Base-by-base conservation (phyloP, 2,329 filamentous ascomycete genomes). In the Paecilomyces dactylethromorphus region DNA sequence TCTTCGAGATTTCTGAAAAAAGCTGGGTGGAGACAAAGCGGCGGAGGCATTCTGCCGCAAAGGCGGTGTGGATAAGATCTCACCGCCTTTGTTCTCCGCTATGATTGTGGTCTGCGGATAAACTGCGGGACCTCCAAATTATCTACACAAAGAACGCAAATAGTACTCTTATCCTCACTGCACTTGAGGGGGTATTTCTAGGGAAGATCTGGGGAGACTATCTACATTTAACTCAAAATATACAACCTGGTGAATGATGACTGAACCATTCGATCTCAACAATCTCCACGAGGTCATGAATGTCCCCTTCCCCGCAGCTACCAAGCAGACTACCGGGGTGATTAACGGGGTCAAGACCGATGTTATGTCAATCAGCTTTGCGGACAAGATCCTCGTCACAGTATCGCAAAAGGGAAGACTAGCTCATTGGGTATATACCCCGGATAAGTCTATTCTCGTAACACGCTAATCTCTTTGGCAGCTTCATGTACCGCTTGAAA, bases 301-400 rank as follows among this genome's bases (percentile, higher is more conserved):
- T 18, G 68, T 84, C n/a, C 77, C 84, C 0, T 96, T 90, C 67
- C 90, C 90, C 15, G 88, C 87, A 3, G 76, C 78, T 11, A 87
- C 84, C 2, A 86, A 82, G 56, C 80, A 81, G 61, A 80, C 80
- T 13, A 79, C 81, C 1, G 87, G 87, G 2, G 71, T 79, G 2
- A 84, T 97, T 61, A 85, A 87, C 62, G 86, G 85, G 31, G 74
- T 87, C 22, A 74, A 81, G 35, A 97, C 94, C 1, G 86, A 91
- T 64, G 87, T 90, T 33, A 87, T 85, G 45, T 82, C 82, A 11
- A 80, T 92, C 57, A 85, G 82, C 66, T 97, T 97, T 75, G 82
- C 87, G 8, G 94, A 97, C 82, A 96, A 91, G 75, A 91, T 99
- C 67, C 78, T 99, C 66, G 79, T 99, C 62, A 97, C 92, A 0